Evolutionary conservation across 305 asterid species (phyloP).

Genomic region (Fraxinus angustifolia): DNA sequence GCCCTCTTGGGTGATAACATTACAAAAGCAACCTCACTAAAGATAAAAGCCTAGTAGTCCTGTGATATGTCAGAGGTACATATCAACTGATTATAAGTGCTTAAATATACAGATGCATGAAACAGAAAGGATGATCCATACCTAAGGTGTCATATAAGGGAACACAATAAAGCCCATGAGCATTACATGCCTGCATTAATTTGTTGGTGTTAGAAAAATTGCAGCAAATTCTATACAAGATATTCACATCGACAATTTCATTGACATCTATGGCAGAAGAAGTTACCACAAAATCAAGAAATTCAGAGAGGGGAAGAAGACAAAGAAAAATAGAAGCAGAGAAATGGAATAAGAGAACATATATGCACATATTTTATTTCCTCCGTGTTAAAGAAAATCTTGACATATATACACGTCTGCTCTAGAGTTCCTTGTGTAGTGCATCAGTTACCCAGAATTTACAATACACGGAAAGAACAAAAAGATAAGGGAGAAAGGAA

Average conservation of each 20-base stretch:
- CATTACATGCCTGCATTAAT: conserved; percentile 88
- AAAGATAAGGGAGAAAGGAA: conserved; percentile 5
- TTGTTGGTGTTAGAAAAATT: conserved; percentile 26
- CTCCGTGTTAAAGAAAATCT: conserved; percentile 6
- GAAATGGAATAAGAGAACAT: neutral
- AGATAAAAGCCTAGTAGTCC: conserved; percentile 16
- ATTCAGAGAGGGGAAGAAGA: neutral
- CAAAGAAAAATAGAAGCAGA: conserved; percentile 1
- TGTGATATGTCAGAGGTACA: conserved; percentile 13
- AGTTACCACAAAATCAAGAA: conserved; percentile 7
- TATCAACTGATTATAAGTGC: neutral
- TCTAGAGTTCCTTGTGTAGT: conserved; percentile 15
- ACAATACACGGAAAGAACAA: conserved; percentile 14
- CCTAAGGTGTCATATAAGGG: conserved; percentile 96
- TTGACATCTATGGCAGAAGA: conserved; percentile 13
- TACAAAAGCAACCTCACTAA: conserved; percentile 11
- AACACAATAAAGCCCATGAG: conserved; percentile 92
- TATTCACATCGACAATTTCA: conserved; percentile 2
- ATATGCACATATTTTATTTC: neutral
- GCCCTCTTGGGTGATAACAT: neutral
- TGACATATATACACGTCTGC: conserved; percentile 10
- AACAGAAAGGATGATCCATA: conserved; percentile 31
- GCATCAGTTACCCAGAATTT: conserved; percentile 1
- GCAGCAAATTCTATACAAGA: conserved; percentile 15
- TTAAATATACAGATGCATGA: conserved; percentile 9